A percentile compares a stretch with the other conserved stretches of the same genome.
phyloP scores from a whole-genome alignment of 148 eudicot species.

The Chenopodium berlandieri region DNA sequence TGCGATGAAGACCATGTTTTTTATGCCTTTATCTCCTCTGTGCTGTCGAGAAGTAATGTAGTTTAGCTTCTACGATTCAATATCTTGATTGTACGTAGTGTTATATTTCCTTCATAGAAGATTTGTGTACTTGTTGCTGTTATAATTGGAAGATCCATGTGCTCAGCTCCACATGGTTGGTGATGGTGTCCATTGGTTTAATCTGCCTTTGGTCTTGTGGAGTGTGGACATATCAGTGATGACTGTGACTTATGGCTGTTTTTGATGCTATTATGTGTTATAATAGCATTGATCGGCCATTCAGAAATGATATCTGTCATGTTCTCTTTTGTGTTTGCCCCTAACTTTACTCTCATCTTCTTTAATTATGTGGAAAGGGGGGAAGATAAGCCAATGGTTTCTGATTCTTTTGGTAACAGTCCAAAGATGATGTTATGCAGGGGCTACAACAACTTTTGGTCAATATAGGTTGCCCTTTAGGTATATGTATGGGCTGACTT shows the following conservation, averaged over 20 bases:
- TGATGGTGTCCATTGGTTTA: not conserved
- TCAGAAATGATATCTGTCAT: not conserved
- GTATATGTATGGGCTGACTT: slow-evolving; percentile 57
- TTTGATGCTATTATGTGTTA: not conserved
- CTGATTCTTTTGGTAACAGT: not conserved
- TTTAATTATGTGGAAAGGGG: not conserved
- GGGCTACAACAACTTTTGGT: not conserved
- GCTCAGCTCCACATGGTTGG: not conserved
- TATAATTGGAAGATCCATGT: not conserved
- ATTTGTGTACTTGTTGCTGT: not conserved
- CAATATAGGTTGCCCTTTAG: slow-evolving; percentile 17
- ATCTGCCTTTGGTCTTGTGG: too few relatives aligned
- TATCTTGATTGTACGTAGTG: not conserved
- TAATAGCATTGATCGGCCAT: not conserved
- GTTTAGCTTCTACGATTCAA: not conserved
- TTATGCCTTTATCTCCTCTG: not conserved
- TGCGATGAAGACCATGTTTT: not conserved
- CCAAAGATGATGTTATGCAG: slow-evolving; percentile 14
- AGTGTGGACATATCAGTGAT: not conserved
- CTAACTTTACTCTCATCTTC: too few relatives aligned
- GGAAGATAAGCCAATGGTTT: not conserved
- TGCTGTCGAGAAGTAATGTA: not conserved
- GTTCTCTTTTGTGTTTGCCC: not conserved
- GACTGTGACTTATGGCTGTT: not conserved
- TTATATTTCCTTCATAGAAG: not conserved